Base-by-base conservation (phyloP, 148 eudicot species). In the Bassia scoparia region DNA sequence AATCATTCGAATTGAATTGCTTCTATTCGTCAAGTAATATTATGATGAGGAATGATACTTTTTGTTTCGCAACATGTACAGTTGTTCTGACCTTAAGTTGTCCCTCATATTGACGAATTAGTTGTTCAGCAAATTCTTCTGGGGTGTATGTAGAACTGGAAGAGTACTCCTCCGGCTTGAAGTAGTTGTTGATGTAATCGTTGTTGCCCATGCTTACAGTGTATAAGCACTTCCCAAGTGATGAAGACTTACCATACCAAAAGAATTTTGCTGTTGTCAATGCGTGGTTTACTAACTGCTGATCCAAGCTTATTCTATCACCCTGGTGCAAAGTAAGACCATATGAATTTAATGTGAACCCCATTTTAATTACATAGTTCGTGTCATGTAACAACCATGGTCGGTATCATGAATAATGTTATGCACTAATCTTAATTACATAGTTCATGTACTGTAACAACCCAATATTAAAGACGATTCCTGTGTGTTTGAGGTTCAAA, bases 161-260 rank as follows among this genome's bases (percentile, higher is more conserved):
- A 0, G 83, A 14, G 77, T 91, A 89, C 15, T 48, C 44, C 0
- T 55, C 27, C 1, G 97, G 89, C 86, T 82, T 72, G 68, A 86
- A 87, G 80, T 89, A 89, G 55, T 86, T 87, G 77, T 74, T 81
- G 33, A 86, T 68, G 77, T 87, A 90, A 61, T 90, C 96, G 62
- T 90, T 84, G 59, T 64, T 87, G 0, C 91, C 96, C 24, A 88
- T 81, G 17, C 69, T 77, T 18, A 90, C 82, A 0, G 72, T 60
- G 59, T 61, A 35, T 5, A 89, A 63, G 68, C 94, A 89, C 64
- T 78, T 75, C 21, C 23, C 70, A 16, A 87, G 44, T 55, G 0
- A 65, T 27, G 43, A 12, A 6, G 13, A 14, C 58, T 74, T 30
- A 1, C 69, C 62, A 52, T 70, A 4, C 20, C 10, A 8, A 0